Base-by-base conservation (phyloP, 2,329 filamentous ascomycete species). In the Alternaria sp. region DNA sequence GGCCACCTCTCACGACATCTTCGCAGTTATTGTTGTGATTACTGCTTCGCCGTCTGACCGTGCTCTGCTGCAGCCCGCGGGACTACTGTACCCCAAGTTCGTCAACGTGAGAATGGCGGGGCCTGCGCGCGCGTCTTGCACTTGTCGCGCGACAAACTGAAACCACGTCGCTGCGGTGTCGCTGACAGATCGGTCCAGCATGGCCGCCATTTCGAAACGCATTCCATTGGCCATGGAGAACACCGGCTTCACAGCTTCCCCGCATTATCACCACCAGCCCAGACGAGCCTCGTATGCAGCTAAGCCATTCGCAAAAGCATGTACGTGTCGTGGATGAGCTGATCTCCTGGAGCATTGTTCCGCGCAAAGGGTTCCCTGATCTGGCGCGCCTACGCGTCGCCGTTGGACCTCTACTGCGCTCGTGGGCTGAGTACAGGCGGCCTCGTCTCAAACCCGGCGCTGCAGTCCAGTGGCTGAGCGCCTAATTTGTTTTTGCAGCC, bases 201-300 rank as follows among this genome's bases (percentile, higher is more conserved):
- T 49, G 36, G 55, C 30, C 44, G 49, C 44, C 36, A 45, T 57
- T 47, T 56, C 55, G 21, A 67, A 43, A 52, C 43, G 52, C 52
- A 6, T 47, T 46, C 64, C 30, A 71, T 72, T 70, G 70, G 68
- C 64, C 62, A 40, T 64, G 55, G 21, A 55, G 28, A 49, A 45
- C 60, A 60, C 59, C 57, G 59, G 54, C 64, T 63, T 57, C 67
- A 61, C 59, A 61, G 51, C 68, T 70, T 77, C 76, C 76, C 75
- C 76, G 74, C 76, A 78, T 72, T 70, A 45, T 70, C 61, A 60
- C 54, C 61, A 40, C 59, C 55, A 57, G 30, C 59, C 64, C 65
- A 55, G 59, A 54, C 57, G 17, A 59, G 54, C 44, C 56, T 51
- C 55, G 63, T 62, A 69, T 64, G 62, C 64, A 67, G 61, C 72